Evolutionary conservation across 108 stramenopile species (phyloP).

Genomic region (Hondaea fermentalgiana): DNA sequence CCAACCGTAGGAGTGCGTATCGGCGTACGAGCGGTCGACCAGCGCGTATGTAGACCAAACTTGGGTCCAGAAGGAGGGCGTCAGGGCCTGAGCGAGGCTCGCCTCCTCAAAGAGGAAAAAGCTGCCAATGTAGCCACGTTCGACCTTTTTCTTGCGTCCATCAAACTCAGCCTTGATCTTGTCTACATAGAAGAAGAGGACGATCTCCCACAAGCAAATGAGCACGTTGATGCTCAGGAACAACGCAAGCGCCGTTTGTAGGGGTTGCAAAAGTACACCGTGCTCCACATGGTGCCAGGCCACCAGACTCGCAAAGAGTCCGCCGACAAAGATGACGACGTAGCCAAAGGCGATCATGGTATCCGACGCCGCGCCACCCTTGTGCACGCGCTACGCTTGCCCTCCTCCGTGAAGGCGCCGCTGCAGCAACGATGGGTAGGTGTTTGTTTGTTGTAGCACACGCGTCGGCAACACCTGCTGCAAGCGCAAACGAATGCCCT

Average conservation of each 20-base stretch:
- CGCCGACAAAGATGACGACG: background rate
- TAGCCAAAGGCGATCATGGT: background rate
- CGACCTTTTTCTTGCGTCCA: slow-evolving; percentile 23
- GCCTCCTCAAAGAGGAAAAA: slow-evolving; percentile 20
- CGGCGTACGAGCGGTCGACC: slow-evolving; percentile 35
- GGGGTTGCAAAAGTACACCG: background rate
- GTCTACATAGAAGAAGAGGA: slow-evolving; percentile 33
- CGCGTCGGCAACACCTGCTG: no score
- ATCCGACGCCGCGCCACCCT: no score
- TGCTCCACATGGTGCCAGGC: background rate
- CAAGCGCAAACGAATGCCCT: no score
- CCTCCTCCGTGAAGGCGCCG: no score
- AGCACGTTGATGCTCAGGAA: slow-evolving; percentile 37
- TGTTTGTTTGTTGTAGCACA: no score
- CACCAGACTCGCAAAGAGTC: background rate
- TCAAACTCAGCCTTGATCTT: slow-evolving; percentile 18
- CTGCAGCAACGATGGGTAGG: no score
- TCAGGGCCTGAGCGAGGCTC: slow-evolving; percentile 18
- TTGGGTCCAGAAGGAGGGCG: slow-evolving; percentile 34
- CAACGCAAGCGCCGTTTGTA: background rate
- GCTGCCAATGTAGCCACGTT: background rate
- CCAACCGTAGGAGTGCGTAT: slow-evolving; percentile 33
- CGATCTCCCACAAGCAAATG: slow-evolving; percentile 43
- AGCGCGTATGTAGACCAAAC: slow-evolving; percentile 44
- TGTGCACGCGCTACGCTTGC: no score